Evolutionary conservation across 23 red algal genomes (phyloP).

Genomic region (Cyanidiococcus yangmingshanensis): DNA sequence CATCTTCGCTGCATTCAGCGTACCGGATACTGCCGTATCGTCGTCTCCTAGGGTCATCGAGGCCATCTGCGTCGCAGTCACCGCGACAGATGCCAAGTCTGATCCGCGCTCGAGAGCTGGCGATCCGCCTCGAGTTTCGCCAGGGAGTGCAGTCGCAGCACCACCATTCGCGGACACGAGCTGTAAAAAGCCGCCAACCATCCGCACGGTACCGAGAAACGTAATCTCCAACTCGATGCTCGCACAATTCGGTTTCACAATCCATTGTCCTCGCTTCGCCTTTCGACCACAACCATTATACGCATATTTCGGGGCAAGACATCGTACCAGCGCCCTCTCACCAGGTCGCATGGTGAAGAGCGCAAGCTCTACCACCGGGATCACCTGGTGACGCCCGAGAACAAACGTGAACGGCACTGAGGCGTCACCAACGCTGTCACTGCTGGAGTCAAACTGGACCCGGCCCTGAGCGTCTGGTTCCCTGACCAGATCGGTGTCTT

Average conservation of each 20-base stretch:
- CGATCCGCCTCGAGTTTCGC: background rate
- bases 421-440: background rate
- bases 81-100: background rate
- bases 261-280: background rate
- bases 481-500: background rate
- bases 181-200: background rate
- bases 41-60: background rate
- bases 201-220: constrained; percentile 2
- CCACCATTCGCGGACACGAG: background rate
- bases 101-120: background rate
- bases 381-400: constrained; percentile 5
- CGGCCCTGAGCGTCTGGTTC: background rate
- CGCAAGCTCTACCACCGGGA: constrained; percentile 18
- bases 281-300: background rate
- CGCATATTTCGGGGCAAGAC: background rate
- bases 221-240: constrained; percentile 8
- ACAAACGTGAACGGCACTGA: constrained; percentile 8
- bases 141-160: background rate
- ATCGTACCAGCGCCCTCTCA: background rate
- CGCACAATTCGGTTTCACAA: constrained; percentile 13
- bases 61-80: background rate
- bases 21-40: background rate
- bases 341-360: background rate
- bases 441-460: background rate
- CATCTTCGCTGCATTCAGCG: background rate